These are phyloP conservation scores for Botrytis tulipae DNA, from an alignment of 2,329 filamentous ascomycete species.

Conservation along the genomic window DNA sequence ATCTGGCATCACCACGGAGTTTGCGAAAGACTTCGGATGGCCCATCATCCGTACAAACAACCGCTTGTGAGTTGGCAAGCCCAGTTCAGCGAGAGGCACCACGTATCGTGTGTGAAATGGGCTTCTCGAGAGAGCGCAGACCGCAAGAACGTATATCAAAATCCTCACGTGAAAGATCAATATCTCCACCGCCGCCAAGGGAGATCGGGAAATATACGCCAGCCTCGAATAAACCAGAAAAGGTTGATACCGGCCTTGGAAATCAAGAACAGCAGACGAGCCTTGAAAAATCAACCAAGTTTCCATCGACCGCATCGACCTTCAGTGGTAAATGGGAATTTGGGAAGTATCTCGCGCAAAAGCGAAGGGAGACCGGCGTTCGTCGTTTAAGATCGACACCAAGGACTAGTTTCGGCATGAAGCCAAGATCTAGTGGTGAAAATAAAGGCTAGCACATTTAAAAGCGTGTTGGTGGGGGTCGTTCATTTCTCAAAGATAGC, in stretches of 20 bases:
- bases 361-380: not conserved
- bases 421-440: not conserved
- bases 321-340: slow-evolving; percentile 10
- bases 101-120: not conserved
- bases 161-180: not conserved
- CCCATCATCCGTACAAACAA: not conserved
- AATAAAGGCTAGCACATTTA: not conserved
- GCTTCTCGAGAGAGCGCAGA: not conserved
- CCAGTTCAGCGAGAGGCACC: not conserved
- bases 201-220: no score
- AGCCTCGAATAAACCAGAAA: not conserved
- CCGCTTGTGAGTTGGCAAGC: not conserved
- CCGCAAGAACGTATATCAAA: not conserved
- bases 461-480: not conserved
- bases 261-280: not conserved
- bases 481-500: not conserved
- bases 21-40: not conserved
- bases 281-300: not conserved
- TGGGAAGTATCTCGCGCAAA: slow-evolving; percentile 18
- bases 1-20: not conserved
- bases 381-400: slow-evolving; percentile 6
- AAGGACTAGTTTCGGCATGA: slow-evolving; percentile 13
- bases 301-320: not conserved
- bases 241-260: not conserved
- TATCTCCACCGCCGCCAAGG: not conserved